Percentiles rank a stretch among this genome's conserved stretches.
Conservation (phyloP, 345 rosid genomes). For the Carallia brachiata region DNA sequence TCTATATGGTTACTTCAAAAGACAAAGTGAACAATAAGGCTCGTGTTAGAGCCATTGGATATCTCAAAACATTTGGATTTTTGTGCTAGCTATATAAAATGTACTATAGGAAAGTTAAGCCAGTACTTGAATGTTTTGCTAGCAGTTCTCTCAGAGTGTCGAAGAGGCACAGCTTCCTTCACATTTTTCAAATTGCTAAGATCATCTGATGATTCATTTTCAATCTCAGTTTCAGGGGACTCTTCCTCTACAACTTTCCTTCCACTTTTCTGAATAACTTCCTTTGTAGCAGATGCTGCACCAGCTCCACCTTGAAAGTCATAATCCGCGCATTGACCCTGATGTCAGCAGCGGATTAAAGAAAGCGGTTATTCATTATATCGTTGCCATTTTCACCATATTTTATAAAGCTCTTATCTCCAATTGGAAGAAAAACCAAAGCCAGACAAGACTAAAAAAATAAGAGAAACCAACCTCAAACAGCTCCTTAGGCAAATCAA, state of each 20-base stretch:
- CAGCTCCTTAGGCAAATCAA: constrained; percentile 74
- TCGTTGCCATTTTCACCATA: constrained; percentile 1
- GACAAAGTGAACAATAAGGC: background rate
- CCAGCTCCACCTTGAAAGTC: constrained; percentile 84
- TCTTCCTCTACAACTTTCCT: constrained; percentile 39
- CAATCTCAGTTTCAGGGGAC: constrained; percentile 49
- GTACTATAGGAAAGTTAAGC: constrained; percentile 20
- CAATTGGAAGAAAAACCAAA: background rate
- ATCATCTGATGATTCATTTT: constrained; percentile 48
- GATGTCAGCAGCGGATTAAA: constrained; percentile 24
- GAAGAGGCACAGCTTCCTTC: constrained; percentile 59
- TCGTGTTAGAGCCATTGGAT: too few relatives aligned
- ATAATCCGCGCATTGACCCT: constrained; percentile 50
- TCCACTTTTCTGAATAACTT: constrained; percentile 29
- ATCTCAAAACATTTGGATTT: constrained; percentile 11
- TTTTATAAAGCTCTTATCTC: background rate
- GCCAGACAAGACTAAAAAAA: background rate
- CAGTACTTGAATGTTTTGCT: constrained; percentile 65
- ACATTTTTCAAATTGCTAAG: constrained; percentile 30
- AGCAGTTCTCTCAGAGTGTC: constrained; percentile 65
- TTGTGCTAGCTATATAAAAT: background rate
- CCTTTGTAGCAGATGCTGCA: constrained; percentile 35
- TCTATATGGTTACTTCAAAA: background rate
- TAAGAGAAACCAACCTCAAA: constrained; percentile 49
- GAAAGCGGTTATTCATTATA: background rate